Base-by-base conservation (phyloP, 257 asterid species). In the Solanum chilense region DNA sequence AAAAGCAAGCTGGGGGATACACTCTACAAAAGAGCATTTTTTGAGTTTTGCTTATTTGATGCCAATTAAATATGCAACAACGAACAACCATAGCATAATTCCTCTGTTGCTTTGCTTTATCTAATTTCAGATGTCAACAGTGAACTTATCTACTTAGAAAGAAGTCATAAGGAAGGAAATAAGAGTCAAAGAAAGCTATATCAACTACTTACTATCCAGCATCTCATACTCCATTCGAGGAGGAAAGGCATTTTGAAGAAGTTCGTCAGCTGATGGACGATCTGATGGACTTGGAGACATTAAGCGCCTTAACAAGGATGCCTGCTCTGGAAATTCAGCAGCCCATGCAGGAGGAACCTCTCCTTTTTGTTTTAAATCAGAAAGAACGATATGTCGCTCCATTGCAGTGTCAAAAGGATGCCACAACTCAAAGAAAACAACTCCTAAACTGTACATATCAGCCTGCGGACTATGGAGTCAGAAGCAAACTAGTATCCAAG, bases 341-440 rank as follows among this genome's bases (percentile, higher is more conserved):
- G 89, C 95, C 99, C 99, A 97, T 45, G 87, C 88, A 82, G 97
- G 90, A 90, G 99, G 99, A 88, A 93, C 91, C 78, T 94, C 96
- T 85, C 99, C 98, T 87, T 97, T 96, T 83, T 93, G 95, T 91
- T 94, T 97, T 88, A 97, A 90, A 88, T 97, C 96, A 86, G 97
- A 94, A 78, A 97, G 99, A 85, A 97, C 89, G 77, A 95, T 76
- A 85, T 97, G 97, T 88, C 99, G 92, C 93, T 97, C 99, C 99
- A 95, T 95, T 87, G 97, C 98, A 85, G 99, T 97, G 88, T 91
- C 97, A 91, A 97, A 95, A 58, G 98, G 99, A 92, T 95, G 96
- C 99, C 99, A 97, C 86, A 97, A 91, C 96, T 97, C 99, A 89
- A 97, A 93, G 92, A 97, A 97, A 85, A 97, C 92, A 88, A 97